phyloP scores from a whole-genome alignment of 306 rosid genomes.

The Lathyrus aphaca region DNA sequence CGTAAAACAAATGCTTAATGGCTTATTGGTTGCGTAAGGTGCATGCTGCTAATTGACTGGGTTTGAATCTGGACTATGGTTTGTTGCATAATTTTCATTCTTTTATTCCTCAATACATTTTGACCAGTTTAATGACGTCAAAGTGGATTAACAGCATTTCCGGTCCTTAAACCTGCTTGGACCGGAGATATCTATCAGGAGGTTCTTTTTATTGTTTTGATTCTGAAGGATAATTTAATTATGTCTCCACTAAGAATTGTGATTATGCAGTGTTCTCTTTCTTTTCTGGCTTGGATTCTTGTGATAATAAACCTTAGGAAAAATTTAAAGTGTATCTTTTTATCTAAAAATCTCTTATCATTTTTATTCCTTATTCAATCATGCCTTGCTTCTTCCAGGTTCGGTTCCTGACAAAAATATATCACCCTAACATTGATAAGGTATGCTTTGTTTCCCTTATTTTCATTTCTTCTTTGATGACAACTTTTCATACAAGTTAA shows the following conservation, averaged over 20 bases:
- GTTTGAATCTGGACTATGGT: too few relatives aligned
- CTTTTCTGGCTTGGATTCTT: not conserved
- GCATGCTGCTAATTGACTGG: too few relatives aligned
- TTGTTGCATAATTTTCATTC: too few relatives aligned
- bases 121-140: too few relatives aligned
- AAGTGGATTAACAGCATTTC: too few relatives aligned
- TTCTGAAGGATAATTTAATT: slow-evolving; percentile 1
- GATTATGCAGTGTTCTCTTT: slow-evolving; percentile 6
- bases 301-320: slow-evolving; percentile 6
- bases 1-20: too few relatives aligned
- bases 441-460: slow-evolving; percentile 43
- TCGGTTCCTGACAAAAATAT: slow-evolving; percentile 92
- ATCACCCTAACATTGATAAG: slow-evolving; percentile 99
- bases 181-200: not conserved
- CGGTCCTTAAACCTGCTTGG: not conserved
- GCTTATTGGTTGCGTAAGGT: too few relatives aligned
- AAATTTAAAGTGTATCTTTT: not conserved
- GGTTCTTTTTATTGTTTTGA: not conserved
- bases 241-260: slow-evolving; percentile 8
- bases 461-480: slow-evolving; percentile 2
- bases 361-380: slow-evolving; percentile 28
- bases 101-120: too few relatives aligned
- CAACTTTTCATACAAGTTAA: slow-evolving; percentile 25
- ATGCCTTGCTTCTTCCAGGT: slow-evolving; percentile 59
- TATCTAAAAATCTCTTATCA: not conserved